These are phyloP conservation scores for Diplodia scrobiculata DNA, from an alignment of 2,329 filamentous ascomycete genomes.

Conservation along the genomic window DNA sequence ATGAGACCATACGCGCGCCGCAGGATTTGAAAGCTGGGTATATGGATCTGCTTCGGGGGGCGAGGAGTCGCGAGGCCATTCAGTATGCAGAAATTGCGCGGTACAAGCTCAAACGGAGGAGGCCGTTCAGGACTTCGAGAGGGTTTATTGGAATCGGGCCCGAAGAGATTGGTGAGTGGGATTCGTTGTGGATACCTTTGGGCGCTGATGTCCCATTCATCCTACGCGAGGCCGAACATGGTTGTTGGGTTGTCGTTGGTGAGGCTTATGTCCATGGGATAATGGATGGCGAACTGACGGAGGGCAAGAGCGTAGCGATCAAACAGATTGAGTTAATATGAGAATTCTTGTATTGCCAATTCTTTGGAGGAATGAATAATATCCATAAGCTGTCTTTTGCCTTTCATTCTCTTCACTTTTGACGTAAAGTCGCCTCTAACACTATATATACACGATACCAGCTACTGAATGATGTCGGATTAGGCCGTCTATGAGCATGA, in stretches of 20 bases:
- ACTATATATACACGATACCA: no score
- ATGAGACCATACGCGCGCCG: background rate
- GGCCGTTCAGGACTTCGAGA: background rate
- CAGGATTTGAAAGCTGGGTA: background rate
- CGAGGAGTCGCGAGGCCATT: background rate
- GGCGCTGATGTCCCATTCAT: slow-evolving; percentile 25
- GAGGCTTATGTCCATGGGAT: slow-evolving; percentile 25
- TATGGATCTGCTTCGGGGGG: background rate
- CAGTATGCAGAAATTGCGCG: background rate
- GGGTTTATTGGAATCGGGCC: slow-evolving; percentile 20
- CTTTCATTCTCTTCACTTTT: no score
- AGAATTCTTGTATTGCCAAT: background rate
- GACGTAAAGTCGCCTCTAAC: background rate
- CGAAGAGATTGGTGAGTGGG: background rate
- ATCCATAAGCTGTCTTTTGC: no score
- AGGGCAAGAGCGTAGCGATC: background rate
- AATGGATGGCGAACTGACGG: slow-evolving; percentile 27
- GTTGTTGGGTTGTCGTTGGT: slow-evolving; percentile 9
- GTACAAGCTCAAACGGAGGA: slow-evolving; percentile 2
- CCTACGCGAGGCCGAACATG: background rate
- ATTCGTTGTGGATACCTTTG: slow-evolving; percentile 14
- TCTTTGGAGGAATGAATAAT: no score
- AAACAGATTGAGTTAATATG: background rate
- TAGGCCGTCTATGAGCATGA: no score
- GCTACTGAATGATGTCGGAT: no score